Evolutionary conservation across 2,329 filamentous ascomycete genomes (phyloP).

Genomic region (Rhynchosporium graminicola): DNA sequence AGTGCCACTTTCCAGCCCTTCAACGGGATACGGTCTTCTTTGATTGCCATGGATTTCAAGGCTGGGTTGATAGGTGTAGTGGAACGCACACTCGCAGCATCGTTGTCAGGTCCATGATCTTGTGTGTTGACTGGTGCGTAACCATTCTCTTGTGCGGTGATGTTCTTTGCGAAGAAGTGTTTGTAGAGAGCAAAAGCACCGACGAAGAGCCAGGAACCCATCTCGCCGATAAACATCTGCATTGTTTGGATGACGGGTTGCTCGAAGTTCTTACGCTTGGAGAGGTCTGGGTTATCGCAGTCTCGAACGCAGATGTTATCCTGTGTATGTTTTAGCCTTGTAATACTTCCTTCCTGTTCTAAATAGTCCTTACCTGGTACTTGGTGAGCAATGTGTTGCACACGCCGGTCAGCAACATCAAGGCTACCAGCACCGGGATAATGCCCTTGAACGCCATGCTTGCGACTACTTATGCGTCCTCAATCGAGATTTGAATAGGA

Average conservation of each 20-base stretch:
- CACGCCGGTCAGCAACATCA: slow-evolving; percentile 96
- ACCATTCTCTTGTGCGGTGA: slow-evolving; percentile 50
- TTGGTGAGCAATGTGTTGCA: slow-evolving; percentile 98
- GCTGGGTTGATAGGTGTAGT: slow-evolving; percentile 49
- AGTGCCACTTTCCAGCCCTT: slow-evolving; percentile 71
- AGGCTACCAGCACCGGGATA: slow-evolving; percentile 83
- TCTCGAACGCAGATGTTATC: slow-evolving; percentile 97
- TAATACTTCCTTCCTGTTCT: neutral
- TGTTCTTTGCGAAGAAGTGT: slow-evolving; percentile 51
- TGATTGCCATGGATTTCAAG: slow-evolving; percentile 53
- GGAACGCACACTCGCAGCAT: slow-evolving; percentile 49
- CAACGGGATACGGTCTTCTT: slow-evolving; percentile 61
- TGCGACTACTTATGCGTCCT: slow-evolving; percentile 12
- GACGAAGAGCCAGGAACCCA: slow-evolving; percentile 93
- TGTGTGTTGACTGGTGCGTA: slow-evolving; percentile 66
- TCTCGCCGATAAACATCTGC: slow-evolving; percentile 97
- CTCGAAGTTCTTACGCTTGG: slow-evolving; percentile 74
- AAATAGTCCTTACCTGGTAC: slow-evolving; percentile 68
- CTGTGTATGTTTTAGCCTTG: slow-evolving; percentile 46
- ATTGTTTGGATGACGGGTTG: slow-evolving; percentile 95
- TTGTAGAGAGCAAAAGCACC: slow-evolving; percentile 67
- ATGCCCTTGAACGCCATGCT: slow-evolving; percentile 70
- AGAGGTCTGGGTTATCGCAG: slow-evolving; percentile 71
- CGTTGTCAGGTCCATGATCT: slow-evolving; percentile 42
- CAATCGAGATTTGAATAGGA: no score